phyloP scores from a whole-genome alignment of 768 basidiomycete genomes.

The Lyophyllum shimeji region DNA sequence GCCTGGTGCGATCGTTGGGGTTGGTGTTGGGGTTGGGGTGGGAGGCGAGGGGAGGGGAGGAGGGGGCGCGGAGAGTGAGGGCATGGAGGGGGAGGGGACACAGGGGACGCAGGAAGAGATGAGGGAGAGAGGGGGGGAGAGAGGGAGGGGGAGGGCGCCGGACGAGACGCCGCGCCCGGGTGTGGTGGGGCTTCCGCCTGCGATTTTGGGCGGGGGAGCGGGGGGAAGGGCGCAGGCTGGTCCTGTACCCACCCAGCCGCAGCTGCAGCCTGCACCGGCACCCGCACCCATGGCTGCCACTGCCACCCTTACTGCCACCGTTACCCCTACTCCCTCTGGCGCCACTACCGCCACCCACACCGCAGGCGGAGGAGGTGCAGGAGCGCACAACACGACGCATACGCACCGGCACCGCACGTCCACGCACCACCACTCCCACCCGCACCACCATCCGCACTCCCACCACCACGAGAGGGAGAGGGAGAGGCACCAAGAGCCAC shows the following conservation, averaged over 20 bases:
- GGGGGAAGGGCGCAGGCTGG: not conserved
- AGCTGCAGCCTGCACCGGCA: not conserved
- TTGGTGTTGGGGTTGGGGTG: not conserved
- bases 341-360: too few species aligned
- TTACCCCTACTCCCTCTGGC: too few species aligned
- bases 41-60: slow-evolving; percentile 18
- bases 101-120: slow-evolving; percentile 14
- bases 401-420: not conserved
- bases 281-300: not conserved
- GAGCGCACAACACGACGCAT: slow-evolving; percentile 14
- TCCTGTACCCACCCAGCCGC: not conserved
- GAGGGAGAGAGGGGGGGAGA: slow-evolving; percentile 25
- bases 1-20: slow-evolving; percentile 65
- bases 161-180: slow-evolving; percentile 68
- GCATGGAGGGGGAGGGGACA: slow-evolving; percentile 19
- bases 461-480: slow-evolving; percentile 2
- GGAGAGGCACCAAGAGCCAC: slow-evolving; percentile 21
- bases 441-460: slow-evolving; percentile 32
- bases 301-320: not conserved
- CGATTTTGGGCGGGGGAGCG: not conserved
- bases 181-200: slow-evolving; percentile 47
- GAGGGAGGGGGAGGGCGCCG: slow-evolving; percentile 34
- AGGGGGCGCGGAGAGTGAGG: slow-evolving; percentile 12
- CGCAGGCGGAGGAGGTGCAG: not conserved
- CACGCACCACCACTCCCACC: slow-evolving; percentile 2